These are phyloP conservation scores for Diaporthe citrichinensis DNA, from an alignment of 2,329 filamentous ascomycete genomes.

Conservation along the genomic window DNA sequence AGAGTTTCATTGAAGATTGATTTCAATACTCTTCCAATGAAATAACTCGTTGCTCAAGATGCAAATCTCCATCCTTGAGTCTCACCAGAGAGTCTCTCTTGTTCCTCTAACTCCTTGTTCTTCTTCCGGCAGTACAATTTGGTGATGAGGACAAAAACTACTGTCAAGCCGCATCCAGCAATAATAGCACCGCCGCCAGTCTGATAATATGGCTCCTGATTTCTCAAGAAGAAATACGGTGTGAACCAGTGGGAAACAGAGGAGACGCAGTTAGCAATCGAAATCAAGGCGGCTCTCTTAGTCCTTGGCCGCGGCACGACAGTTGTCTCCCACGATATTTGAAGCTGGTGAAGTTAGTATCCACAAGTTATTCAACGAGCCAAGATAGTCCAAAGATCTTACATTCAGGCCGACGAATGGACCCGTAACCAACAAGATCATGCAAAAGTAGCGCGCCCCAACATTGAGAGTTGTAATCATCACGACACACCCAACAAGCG, in stretches of 20 bases:
- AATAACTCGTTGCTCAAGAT: too few species aligned
- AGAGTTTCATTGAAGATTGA: too few species aligned
- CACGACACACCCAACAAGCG: background rate
- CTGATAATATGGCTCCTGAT: background rate
- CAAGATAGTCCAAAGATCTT: background rate
- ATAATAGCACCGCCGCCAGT: background rate
- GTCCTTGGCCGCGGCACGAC: background rate
- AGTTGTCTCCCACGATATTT: background rate
- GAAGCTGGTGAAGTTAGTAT: background rate
- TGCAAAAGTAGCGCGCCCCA: background rate
- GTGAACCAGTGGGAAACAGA: background rate
- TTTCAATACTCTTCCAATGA: too few species aligned
- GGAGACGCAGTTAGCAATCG: background rate
- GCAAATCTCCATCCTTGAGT: background rate
- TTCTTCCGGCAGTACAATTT: background rate
- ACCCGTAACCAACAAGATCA: background rate
- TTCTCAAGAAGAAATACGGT: background rate
- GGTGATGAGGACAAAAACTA: background rate
- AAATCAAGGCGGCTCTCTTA: background rate
- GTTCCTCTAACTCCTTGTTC: background rate
- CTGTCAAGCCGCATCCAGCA: background rate
- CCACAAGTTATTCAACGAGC: background rate
- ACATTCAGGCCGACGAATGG: background rate
- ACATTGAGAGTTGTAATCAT: background rate
- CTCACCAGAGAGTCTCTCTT: background rate